Percentiles rank a stretch among this genome's conserved stretches.
phyloP scores from a whole-genome alignment of 1,284 basidiomycete genomes.

The Cerioporus squamosus region DNA sequence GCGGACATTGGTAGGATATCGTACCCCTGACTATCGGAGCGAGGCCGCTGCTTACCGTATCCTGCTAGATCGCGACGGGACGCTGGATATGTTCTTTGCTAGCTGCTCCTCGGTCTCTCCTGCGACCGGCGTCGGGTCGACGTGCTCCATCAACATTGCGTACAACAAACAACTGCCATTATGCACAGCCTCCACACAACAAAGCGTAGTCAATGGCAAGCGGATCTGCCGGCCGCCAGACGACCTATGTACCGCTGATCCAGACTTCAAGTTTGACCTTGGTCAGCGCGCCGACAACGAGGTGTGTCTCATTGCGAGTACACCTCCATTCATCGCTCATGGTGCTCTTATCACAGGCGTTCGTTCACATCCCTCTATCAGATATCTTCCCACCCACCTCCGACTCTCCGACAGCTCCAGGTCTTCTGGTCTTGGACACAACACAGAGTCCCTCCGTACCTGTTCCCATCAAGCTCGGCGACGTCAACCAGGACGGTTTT shows the following conservation, averaged over 20 bases:
- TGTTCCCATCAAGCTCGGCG: conserved; percentile 82
- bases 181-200: conserved; percentile 61
- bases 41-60: neutral
- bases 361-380: conserved; percentile 69
- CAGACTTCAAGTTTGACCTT: conserved; percentile 81
- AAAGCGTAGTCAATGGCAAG: conserved; percentile 52
- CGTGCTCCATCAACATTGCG: conserved; percentile 89
- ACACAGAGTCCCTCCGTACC: conserved; percentile 70
- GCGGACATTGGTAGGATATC: conserved; percentile 82
- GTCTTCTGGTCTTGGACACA: conserved; percentile 73
- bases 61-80: conserved; percentile 86
- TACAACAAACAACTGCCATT: conserved; percentile 93
- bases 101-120: conserved; percentile 78
- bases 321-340: neutral
- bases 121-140: conserved; percentile 68
- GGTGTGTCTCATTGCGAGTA: conserved; percentile 45
- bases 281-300: conserved; percentile 53
- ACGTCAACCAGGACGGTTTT: conserved; percentile 94
- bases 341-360: conserved; percentile 50
- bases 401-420: conserved; percentile 43
- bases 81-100: conserved; percentile 93
- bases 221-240: conserved; percentile 76
- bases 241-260: conserved; percentile 83
- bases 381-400: conserved; percentile 55
- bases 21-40: neutral